Conservation (phyloP, 169 alveolate species). For the Sarcocystis neurona region DNA sequence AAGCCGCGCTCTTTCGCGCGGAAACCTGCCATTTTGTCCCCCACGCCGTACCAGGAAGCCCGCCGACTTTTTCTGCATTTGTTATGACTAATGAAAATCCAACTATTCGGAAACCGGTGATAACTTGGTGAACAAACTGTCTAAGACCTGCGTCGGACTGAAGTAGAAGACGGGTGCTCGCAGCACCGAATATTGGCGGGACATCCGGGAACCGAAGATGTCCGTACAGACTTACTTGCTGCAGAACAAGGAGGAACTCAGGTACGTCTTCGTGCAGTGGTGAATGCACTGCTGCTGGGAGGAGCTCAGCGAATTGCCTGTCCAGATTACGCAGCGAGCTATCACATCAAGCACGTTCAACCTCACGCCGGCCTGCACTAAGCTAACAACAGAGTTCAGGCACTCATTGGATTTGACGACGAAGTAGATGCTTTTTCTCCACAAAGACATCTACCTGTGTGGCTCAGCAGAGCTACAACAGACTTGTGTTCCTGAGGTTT, state of each 20-base stretch:
- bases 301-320: slow-evolving; percentile 28
- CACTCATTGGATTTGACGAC: background rate
- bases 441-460: background rate
- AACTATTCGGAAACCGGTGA: too few relatives aligned
- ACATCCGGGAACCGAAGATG: background rate
- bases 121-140: too few relatives aligned
- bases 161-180: too few relatives aligned
- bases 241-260: slow-evolving; percentile 26
- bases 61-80: too few relatives aligned
- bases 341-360: background rate
- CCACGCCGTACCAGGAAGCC: too few relatives aligned
- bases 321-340: background rate
- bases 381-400: background rate
- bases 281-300: slow-evolving; percentile 28
- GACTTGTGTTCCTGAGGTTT: too few relatives aligned
- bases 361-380: background rate
- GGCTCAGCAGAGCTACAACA: too few relatives aligned
- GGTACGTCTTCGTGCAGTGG: slow-evolving; percentile 37
- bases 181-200: too few relatives aligned
- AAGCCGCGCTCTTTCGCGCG: too few relatives aligned
- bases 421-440: background rate
- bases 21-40: too few relatives aligned
- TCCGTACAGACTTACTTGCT: background rate
- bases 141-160: too few relatives aligned
- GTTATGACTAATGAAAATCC: too few relatives aligned